Conservation (phyloP, 2,329 filamentous ascomycete genomes). For the Claviceps citrina region DNA sequence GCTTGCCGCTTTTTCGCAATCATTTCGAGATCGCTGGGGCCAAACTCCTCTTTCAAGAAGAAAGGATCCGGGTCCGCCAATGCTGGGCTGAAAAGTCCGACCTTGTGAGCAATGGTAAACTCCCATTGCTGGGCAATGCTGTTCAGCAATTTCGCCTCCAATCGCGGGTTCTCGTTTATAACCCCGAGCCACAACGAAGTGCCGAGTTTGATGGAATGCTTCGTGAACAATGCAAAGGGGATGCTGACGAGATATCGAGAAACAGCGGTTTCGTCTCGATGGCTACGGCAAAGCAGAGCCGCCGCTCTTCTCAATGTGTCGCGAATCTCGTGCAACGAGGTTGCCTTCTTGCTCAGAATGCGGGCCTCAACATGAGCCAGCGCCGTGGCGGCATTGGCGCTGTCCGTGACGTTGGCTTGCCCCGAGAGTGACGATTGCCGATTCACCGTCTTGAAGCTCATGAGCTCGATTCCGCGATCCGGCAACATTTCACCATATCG, state of each 20-base stretch:
- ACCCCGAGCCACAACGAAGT: constrained; percentile 93
- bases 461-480: constrained; percentile 51
- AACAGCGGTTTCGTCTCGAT: constrained; percentile 60
- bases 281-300: constrained; percentile 66
- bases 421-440: constrained; percentile 34
- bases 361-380: constrained; percentile 60
- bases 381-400: constrained; percentile 44
- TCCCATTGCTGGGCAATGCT: constrained; percentile 91
- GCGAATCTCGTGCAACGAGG: constrained; percentile 59
- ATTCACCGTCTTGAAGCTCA: constrained; percentile 42
- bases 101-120: constrained; percentile 56
- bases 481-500: constrained; percentile 66
- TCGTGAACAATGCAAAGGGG: constrained; percentile 84
- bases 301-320: constrained; percentile 75
- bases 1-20: constrained; percentile 62
- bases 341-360: constrained; percentile 50
- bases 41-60: constrained; percentile 79
- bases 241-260: constrained; percentile 81
- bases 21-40: constrained; percentile 67
- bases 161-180: constrained; percentile 83
- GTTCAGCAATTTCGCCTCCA: constrained; percentile 72
- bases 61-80: constrained; percentile 75
- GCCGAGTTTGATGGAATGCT: constrained; percentile 87
- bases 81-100: constrained; percentile 64
- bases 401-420: constrained; percentile 36